phyloP scores from a whole-genome alignment of 148 eudicot genomes.

The Camellia granthamiana region DNA sequence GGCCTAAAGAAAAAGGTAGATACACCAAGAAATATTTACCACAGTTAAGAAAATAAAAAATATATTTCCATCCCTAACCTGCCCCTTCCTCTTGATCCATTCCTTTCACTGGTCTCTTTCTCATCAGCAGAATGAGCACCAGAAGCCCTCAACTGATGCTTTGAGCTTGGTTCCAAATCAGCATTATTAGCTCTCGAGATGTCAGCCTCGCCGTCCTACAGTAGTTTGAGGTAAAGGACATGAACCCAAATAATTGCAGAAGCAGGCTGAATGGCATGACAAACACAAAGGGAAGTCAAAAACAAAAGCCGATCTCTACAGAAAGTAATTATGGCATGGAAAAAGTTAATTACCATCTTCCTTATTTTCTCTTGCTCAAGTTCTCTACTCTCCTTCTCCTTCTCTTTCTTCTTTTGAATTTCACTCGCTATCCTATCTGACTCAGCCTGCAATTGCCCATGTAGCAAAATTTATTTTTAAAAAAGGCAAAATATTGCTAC shows the following conservation, averaged over 20 bases:
- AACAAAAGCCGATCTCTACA: conserved; percentile 32
- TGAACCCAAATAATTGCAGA: conserved; percentile 99
- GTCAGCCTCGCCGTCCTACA: conserved; percentile 78
- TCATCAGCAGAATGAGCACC: conserved; percentile 42
- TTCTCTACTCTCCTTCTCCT: conserved; percentile 64
- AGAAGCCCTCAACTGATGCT: conserved; percentile 37
- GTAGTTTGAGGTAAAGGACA: conserved; percentile 99
- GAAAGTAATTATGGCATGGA: conserved; percentile 50
- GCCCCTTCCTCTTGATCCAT: conserved; percentile 64
- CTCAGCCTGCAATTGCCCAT: conserved; percentile 60
- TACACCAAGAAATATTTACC: conserved; percentile 2
- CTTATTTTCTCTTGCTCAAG: conserved; percentile 47
- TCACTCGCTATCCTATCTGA: conserved; percentile 69
- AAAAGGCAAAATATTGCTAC: not conserved
- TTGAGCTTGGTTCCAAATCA: conserved; percentile 41
- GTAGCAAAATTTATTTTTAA: not conserved
- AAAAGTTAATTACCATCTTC: conserved; percentile 69
- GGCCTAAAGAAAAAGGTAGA: not conserved
- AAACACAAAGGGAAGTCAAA: conserved; percentile 66
- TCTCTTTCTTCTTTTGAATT: conserved; percentile 77
- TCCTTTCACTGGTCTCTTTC: conserved; percentile 49
- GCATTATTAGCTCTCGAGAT: conserved; percentile 30
- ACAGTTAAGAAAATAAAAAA: not conserved
- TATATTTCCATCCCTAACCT: conserved; percentile 43
- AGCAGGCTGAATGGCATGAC: conserved; percentile 87